Base-by-base conservation (phyloP, 139 green algal species). In the Spirogloea muscicola region DNA sequence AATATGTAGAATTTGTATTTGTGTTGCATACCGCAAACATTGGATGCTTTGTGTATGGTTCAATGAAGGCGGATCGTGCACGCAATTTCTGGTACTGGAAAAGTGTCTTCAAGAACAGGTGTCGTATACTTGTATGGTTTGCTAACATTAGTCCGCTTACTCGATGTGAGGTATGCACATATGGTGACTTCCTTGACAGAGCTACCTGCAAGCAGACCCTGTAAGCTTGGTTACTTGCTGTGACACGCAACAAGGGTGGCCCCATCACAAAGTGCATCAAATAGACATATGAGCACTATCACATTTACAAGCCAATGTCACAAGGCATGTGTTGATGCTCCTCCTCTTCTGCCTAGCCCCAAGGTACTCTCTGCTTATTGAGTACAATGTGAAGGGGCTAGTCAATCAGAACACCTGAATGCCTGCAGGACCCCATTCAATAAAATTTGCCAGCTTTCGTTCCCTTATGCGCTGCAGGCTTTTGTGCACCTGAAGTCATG, bases 401-500 rank as follows among this genome's bases (percentile, higher is more conserved):
- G n/a, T n/a, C n/a, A n/a, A n/a, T n/a, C n/a, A n/a, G n/a, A n/a
- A n/a, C n/a, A 79, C 71, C 88, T 98, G 93, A 52, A 98, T 96
- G 71, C 81, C 91, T 2, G 94, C 94, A 2, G 94, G 94, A 0
- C 88, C 94, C 94, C 94, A 98, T 71, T 98, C 92, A 59, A 98
- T 97, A 86, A 98, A 98, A 74, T 91, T 94, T 18, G 93, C 93
- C 21, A 92, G 83, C 76, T 92, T 90, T 49, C 91, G 88, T 78
- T 98, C 94, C 0, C 94, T 84, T 74, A 98, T 97, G 51, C 93
- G 87, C 85, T 96, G 92, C 79, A 98, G 77, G 69, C 84, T 91
- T 86, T 97, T 96, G 86, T 98, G 94, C 64, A 98, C 91, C 86
- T 96, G 52, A n/a, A n/a, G n/a, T n/a, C n/a, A n/a, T n/a, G n/a